A percentile compares a stretch with the other conserved stretches of the same genome.
phyloP scores from a whole-genome alignment of 495 filamentous ascomycete genomes.

The Halenospora varia region DNA sequence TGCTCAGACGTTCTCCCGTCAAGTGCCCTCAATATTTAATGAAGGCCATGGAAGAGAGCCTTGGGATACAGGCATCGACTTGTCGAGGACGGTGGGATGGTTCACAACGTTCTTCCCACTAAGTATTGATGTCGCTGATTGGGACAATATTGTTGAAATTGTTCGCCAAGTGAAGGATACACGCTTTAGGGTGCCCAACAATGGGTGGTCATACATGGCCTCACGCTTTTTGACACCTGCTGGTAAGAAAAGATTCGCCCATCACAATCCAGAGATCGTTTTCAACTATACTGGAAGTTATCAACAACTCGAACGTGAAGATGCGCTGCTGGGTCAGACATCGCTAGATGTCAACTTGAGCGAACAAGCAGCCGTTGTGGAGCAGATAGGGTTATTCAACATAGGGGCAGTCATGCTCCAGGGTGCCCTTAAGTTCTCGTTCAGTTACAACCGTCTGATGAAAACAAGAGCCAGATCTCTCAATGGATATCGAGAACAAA shows the following conservation, averaged over 20 bases:
- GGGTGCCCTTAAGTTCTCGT: slow-evolving; percentile 55
- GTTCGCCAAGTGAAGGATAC: neutral
- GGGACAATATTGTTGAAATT: neutral
- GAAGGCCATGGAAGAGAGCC: slow-evolving; percentile 43
- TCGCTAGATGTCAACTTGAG: neutral
- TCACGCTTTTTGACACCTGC: neutral
- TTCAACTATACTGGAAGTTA: neutral
- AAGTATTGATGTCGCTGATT: neutral
- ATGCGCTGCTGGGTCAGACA: neutral
- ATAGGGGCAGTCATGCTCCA: slow-evolving; percentile 55
- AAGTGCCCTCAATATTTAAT: slow-evolving; percentile 49
- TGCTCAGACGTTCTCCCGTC: slow-evolving; percentile 40
- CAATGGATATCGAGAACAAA: slow-evolving; percentile 58
- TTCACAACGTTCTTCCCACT: slow-evolving; percentile 44
- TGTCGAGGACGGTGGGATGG: slow-evolving; percentile 57
- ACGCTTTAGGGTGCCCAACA: neutral
- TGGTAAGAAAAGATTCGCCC: neutral
- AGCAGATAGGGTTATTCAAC: slow-evolving; percentile 53
- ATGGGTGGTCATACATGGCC: neutral
- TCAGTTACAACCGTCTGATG: slow-evolving; percentile 58
- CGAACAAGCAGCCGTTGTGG: neutral
- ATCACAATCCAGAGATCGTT: neutral
- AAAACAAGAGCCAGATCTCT: slow-evolving; percentile 52
- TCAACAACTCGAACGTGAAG: neutral
- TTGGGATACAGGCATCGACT: slow-evolving; percentile 42